phyloP scores from a whole-genome alignment of 1,284 basidiomycete species.

The Trametes polyzona region DNA sequence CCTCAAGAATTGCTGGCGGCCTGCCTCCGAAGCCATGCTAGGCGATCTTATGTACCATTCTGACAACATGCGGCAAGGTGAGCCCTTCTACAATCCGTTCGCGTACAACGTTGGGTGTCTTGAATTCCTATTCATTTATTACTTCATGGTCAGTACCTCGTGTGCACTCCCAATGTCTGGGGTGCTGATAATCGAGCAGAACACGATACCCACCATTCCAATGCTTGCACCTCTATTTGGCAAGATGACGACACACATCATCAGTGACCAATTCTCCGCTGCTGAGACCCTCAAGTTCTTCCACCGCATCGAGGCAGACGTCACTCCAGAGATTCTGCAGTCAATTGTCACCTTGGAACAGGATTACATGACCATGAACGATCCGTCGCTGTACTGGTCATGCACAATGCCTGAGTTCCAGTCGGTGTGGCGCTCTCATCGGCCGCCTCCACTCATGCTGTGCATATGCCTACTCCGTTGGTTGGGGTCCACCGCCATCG shows the following conservation, averaged over 20 bases:
- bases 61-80: background rate
- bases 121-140: background rate
- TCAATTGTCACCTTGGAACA: background rate
- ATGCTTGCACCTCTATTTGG: slow-evolving; percentile 8
- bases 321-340: background rate
- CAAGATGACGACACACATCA: slow-evolving; percentile 15
- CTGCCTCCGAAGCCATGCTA: background rate
- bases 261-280: background rate
- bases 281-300: background rate
- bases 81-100: slow-evolving; percentile 6
- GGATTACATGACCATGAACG: background rate
- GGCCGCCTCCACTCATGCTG: background rate
- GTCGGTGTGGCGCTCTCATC: background rate
- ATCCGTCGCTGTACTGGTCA: slow-evolving; percentile 9
- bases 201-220: background rate
- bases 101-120: background rate
- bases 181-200: background rate
- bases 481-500: too few relatives aligned
- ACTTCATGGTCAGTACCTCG: slow-evolving; percentile 1
- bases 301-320: background rate
- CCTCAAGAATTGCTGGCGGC: background rate
- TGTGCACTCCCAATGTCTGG: background rate
- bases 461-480: background rate
- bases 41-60: background rate
- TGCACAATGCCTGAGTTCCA: background rate